Conservation (phyloP, 208 protist genomes). For the Cochliopodium minus region DNA sequence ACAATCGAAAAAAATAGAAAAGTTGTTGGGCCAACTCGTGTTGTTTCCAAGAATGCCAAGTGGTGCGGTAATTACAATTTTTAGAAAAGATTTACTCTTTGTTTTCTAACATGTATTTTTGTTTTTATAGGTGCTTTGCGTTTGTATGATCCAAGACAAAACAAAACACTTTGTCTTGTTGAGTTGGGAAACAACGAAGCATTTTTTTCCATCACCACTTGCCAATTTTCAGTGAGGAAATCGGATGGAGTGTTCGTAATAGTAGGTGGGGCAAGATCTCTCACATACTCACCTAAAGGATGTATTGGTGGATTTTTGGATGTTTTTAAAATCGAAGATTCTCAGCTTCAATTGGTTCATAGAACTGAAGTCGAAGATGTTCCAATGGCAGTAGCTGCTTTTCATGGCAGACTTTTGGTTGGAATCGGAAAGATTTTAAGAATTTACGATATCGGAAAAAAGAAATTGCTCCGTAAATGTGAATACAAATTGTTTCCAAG, state of each 20-base stretch:
- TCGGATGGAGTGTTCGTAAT: constrained; percentile 30
- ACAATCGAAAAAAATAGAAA: too few relatives aligned
- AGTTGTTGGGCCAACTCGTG: too few relatives aligned
- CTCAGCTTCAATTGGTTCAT: constrained; percentile 31
- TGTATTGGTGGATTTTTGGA: constrained; percentile 12
- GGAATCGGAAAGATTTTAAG: constrained; percentile 40
- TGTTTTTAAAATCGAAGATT: constrained; percentile 12
- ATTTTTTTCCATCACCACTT: constrained; percentile 12
- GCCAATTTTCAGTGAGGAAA: constrained; percentile 24
- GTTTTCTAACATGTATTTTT: too few relatives aligned
- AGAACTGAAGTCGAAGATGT: constrained; percentile 48
- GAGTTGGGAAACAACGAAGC: constrained; percentile 44
- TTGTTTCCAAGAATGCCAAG: too few relatives aligned
- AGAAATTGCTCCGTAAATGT: constrained; percentile 60
- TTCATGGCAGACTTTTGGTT: constrained; percentile 43
- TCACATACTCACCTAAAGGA: constrained; percentile 8
- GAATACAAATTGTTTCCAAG: constrained; percentile 52
- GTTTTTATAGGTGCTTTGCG: too few relatives aligned
- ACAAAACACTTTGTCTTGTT: constrained; percentile 25
- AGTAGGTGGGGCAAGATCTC: constrained; percentile 36
- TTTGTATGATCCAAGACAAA: constrained; percentile 30
- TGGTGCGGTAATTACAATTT: too few relatives aligned
- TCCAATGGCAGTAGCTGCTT: constrained; percentile 38
- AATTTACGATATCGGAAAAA: constrained; percentile 62
- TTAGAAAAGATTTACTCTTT: too few relatives aligned